A percentile compares a stretch with the other conserved stretches of the same genome.
Conservation (phyloP, 1,139 yeast species). For the Geotrichum aggregatum region DNA sequence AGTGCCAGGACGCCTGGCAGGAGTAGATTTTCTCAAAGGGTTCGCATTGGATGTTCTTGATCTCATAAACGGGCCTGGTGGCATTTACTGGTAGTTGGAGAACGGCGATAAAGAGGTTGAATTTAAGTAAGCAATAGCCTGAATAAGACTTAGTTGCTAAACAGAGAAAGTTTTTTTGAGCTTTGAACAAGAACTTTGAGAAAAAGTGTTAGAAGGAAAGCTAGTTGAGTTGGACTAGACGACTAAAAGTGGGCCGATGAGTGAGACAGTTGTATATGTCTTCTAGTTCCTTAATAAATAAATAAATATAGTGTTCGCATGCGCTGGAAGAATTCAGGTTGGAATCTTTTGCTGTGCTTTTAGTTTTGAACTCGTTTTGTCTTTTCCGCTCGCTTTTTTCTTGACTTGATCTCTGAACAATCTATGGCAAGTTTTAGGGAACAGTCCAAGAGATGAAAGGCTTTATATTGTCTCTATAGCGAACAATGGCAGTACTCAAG, state of each 20-base stretch:
- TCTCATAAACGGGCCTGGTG: conserved; percentile 15
- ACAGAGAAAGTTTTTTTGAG: not conserved
- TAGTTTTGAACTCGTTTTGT: not conserved
- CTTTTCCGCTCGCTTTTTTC: not conserved
- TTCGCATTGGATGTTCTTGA: conserved; percentile 17
- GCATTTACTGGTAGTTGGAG: conserved; percentile 12
- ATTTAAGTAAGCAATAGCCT: not conserved
- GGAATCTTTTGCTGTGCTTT: not conserved
- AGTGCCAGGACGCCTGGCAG: conserved; percentile 8
- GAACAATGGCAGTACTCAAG: not conserved
- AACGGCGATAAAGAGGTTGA: not conserved
- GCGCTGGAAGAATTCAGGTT: not conserved
- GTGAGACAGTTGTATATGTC: not conserved
- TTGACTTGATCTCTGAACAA: not conserved
- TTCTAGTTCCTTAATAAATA: not conserved
- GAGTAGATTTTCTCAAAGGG: conserved; percentile 18
- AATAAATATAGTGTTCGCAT: not conserved
- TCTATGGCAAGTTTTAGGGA: not conserved
- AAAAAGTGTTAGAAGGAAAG: not conserved
- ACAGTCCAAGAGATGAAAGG: not conserved
- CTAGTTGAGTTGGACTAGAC: not conserved
- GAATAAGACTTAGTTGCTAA: not conserved
- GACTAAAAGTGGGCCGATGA: not conserved
- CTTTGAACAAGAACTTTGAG: not conserved
- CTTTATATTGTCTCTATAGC: not conserved